phyloP scores from a whole-genome alignment of 139 green algal genomes.

The Mesostigma viride region DNA sequence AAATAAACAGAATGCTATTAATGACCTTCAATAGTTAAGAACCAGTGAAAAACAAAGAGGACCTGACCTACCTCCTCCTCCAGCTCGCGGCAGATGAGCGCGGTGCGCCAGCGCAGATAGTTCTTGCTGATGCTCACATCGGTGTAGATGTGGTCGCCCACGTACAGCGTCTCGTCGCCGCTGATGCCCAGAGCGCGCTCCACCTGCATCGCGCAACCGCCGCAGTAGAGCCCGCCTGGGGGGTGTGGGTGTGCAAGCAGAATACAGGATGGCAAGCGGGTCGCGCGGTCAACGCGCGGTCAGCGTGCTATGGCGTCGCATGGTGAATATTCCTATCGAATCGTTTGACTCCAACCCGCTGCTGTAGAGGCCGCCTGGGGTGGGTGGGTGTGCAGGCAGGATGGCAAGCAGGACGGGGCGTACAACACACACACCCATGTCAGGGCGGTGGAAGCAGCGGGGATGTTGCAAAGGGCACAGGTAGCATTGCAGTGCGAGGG shows the following conservation, averaged over 20 bases:
- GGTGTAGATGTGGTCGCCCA: slow-evolving; percentile 88
- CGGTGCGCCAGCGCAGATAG: slow-evolving; percentile 78
- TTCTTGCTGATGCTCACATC: slow-evolving; percentile 76
- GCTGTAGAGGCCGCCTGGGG: no score
- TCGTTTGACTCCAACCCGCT: no score
- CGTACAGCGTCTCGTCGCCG: slow-evolving; percentile 86
- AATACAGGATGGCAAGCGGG: not conserved
- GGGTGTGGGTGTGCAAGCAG: not conserved
- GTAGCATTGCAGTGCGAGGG: no score
- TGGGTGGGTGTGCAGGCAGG: no score
- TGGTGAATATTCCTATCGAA: no score
- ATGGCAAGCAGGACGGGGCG: no score
- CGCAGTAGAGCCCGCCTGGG: slow-evolving; percentile 78
- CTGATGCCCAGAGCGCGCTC: slow-evolving; percentile 73
- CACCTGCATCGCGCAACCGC: slow-evolving; percentile 69
- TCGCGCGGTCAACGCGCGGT: not conserved
- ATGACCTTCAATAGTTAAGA: no score
- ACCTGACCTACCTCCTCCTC: slow-evolving; percentile 58
- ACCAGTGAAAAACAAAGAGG: not conserved
- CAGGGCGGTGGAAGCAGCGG: no score
- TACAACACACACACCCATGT: no score
- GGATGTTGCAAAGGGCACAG: no score
- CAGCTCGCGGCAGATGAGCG: slow-evolving; percentile 78
- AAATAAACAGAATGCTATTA: no score
- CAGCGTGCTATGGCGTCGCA: no score